Base-by-base conservation (phyloP, 352 stramenopile genomes). In the Halophytophthora polymorphica region DNA sequence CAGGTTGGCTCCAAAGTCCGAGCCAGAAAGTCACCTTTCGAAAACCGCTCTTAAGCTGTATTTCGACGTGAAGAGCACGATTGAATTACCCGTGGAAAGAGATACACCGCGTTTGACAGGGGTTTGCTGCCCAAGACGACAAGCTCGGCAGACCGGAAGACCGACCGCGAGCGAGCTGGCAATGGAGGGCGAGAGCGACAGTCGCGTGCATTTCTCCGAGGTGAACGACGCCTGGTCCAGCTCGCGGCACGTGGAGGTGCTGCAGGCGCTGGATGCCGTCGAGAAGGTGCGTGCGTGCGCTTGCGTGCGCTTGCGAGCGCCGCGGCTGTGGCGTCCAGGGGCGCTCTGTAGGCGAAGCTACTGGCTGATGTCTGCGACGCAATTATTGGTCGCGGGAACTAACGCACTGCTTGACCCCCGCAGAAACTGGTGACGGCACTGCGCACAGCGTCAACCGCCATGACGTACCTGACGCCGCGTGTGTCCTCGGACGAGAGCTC, bases 401-500 rank as follows among this genome's bases (percentile, higher is more conserved):
- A 53, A 14, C 40, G 35, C 41, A 15, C 48, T 50, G 45, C 31
- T 5, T 36, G 1, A 43, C 23, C 19, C 11, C 6, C 39, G n/a
- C 63, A 94, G 83, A 91, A 94, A 88, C 65, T 94, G 18, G 81
- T 94, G 43, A 71, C 64, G 7, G 80, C 77, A 34, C 58, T 92
- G 52, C 81, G 74, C 42, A 92, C 76, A 15, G 81, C 77, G 0
- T 71, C 81, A 11, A 70, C 64, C 15, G 81, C 83, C 36, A 85
- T 92, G 68, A 76, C 70, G 47, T 69, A 90, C 58, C 65, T 90
- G 58, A 56, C 65, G 31, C 77, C 82, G 29, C 77, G 76, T 34
- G 69, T 64, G 12, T 84, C 80, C 21, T 83, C 72, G 0, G 77
- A 89, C 2, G 77, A 87, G 47, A 89, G 53, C 56, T 78, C 74